Base-by-base conservation (phyloP, 768 basidiomycete species). In the Mycena latifolia region DNA sequence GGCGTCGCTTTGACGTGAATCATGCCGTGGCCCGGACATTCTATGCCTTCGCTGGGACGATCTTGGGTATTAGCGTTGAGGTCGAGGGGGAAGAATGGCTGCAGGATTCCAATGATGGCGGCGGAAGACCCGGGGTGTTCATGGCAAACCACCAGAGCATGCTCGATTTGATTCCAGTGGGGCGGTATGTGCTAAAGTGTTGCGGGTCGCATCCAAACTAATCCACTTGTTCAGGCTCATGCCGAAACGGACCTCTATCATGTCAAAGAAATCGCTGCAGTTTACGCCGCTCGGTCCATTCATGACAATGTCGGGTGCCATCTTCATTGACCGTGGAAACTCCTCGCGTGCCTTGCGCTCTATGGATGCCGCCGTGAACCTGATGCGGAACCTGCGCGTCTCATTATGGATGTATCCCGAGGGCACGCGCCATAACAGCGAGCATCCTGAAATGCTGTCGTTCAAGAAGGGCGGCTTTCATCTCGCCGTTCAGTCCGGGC, bases 381-480 rank as follows among this genome's bases (percentile, higher is more conserved):
- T 85, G 45, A 94, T 99, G 90, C 93, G 92, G 80, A 71, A 76
- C 33, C 77, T 81, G 39, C 79, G 87, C 66, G 84, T 92, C 20
- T 95, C 94, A 18, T 79, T 99, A 51, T 97, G 94, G 92, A 89
- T 99, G 78, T 99, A 95, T 80, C 95, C 97, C 0, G 98, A 99
- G 80, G 98, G 98, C 31, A 99, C 98, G 14, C 89, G 97, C 37
- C 89, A 94, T 47, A 86, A 86, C 62, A 84, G 85, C 24, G 82
- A 89, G 66, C 79, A 83, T 33, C 86, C 92, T 10, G 85, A 87
- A 33, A 79, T 99, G 75, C 83, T 93, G 7, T 92, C 94, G 3
- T 91, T 99, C 83, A 99, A 99, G 85, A 99, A 98, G 78, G 98
- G 98, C 43, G 96, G 95, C 4, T 99, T 99, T 84, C 96, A 99